Conservation (phyloP, 306 rosid genomes). For the Glycine tomentella region DNA sequence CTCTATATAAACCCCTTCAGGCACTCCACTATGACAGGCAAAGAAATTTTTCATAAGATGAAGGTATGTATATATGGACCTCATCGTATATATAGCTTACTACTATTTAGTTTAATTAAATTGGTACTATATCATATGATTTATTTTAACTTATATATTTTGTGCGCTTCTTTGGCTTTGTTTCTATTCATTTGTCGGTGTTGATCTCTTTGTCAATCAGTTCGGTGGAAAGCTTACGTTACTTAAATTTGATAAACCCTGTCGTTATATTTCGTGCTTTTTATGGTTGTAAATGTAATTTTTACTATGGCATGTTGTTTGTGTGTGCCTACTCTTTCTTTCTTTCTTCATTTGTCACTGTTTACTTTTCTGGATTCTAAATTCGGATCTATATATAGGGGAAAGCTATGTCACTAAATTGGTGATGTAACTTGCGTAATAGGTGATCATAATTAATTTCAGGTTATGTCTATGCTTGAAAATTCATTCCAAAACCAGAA, state of each 20-base stretch:
- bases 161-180: not conserved
- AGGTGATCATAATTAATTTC: not conserved
- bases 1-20: constrained; percentile 14
- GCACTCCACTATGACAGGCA: constrained; percentile 64
- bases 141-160: too few relatives aligned
- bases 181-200: not conserved
- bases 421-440: not conserved
- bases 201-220: too few relatives aligned
- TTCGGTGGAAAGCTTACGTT: too few relatives aligned
- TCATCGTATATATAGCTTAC: too few relatives aligned
- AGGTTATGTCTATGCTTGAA: too few relatives aligned
- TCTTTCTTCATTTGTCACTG: not conserved
- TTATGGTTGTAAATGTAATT: too few relatives aligned
- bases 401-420: not conserved
- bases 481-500: not conserved
- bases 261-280: too few relatives aligned
- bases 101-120: not conserved
- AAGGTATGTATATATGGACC: constrained; percentile 55
- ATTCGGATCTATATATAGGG: constrained; percentile 14
- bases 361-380: constrained; percentile 12
- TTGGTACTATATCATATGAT: not conserved
- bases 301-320: too few relatives aligned
- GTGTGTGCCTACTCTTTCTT: not conserved
- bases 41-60: constrained; percentile 80
- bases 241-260: too few relatives aligned